A percentile compares a stretch with the other conserved stretches of the same genome.
Evolutionary conservation across 495 filamentous ascomycete species (phyloP).

Genomic region (Daldinia loculata): DNA sequence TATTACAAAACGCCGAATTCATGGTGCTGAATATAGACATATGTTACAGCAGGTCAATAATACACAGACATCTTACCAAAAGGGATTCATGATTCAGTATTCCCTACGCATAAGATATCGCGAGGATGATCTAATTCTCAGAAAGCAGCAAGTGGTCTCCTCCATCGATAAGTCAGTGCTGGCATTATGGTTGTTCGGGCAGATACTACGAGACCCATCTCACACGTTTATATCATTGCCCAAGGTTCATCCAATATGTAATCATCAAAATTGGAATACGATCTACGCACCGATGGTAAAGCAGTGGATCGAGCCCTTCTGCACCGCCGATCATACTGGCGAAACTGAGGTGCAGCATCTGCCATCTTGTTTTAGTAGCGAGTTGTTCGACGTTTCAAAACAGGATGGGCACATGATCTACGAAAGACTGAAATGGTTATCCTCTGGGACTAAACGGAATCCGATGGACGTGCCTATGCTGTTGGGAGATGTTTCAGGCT

Average conservation of each 20-base stretch:
- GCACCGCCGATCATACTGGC: slow-evolving; percentile 1
- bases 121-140: slow-evolving; percentile 18
- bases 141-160: slow-evolving; percentile 33
- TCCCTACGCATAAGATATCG: slow-evolving; percentile 34
- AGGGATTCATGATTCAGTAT: slow-evolving; percentile 25
- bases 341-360: neutral
- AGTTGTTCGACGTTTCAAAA: slow-evolving; percentile 26
- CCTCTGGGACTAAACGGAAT: slow-evolving; percentile 5
- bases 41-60: slow-evolving; percentile 36
- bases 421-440: slow-evolving; percentile 29
- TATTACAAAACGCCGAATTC: slow-evolving; percentile 37
- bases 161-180: slow-evolving; percentile 29
- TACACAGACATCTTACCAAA: slow-evolving; percentile 28
- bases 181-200: slow-evolving; percentile 29
- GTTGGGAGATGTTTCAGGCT: slow-evolving; percentile 33
- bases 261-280: slow-evolving; percentile 19
- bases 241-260: slow-evolving; percentile 21
- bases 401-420: slow-evolving; percentile 30
- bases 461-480: slow-evolving; percentile 23
- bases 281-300: slow-evolving; percentile 8
- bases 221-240: slow-evolving; percentile 6
- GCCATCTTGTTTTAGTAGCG: slow-evolving; percentile 22
- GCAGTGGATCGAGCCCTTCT: slow-evolving; percentile 13
- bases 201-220: slow-evolving; percentile 9
- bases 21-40: slow-evolving; percentile 31